Evolutionary conservation across 1,284 basidiomycete species (phyloP).

Genomic region (Stygiomarasmius scandens): DNA sequence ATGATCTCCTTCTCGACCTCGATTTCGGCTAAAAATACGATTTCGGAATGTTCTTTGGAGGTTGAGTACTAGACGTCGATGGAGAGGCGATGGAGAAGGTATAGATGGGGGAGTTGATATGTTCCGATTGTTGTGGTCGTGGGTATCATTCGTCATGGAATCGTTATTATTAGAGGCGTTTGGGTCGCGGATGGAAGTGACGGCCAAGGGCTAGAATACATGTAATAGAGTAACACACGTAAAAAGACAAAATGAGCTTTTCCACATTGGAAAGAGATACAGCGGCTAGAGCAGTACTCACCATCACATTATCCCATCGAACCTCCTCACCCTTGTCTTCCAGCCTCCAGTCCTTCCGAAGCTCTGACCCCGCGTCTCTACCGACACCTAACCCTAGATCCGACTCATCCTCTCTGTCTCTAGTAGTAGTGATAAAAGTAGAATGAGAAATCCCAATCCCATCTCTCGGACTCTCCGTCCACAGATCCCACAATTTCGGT

Average conservation of each 20-base stretch:
- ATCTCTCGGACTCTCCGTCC: constrained; percentile 23
- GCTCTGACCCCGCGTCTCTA: constrained; percentile 7
- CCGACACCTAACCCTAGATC: constrained; percentile 11
- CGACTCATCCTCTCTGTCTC: too few species aligned
- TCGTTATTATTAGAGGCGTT: background rate
- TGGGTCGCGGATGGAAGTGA: constrained; percentile 18
- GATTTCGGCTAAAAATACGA: too few species aligned
- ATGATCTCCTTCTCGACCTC: background rate
- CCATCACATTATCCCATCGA: constrained; percentile 33
- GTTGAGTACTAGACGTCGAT: too few species aligned
- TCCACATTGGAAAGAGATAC: too few species aligned
- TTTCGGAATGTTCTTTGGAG: too few species aligned
- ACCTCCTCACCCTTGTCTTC: background rate
- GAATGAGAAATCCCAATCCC: background rate
- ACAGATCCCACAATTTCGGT: constrained; percentile 48
- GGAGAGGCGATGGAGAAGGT: too few species aligned
- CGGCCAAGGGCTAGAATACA: constrained; percentile 13
- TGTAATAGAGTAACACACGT: too few species aligned
- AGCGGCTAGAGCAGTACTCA: too few species aligned
- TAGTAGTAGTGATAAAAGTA: too few species aligned
- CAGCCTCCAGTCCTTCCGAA: background rate
- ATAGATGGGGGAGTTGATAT: background rate
- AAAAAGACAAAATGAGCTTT: too few species aligned
- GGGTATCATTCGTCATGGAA: background rate
- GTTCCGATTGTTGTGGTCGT: background rate